phyloP scores from a whole-genome alignment of 2,329 filamentous ascomycete species.

The Daldinia sp. region DNA sequence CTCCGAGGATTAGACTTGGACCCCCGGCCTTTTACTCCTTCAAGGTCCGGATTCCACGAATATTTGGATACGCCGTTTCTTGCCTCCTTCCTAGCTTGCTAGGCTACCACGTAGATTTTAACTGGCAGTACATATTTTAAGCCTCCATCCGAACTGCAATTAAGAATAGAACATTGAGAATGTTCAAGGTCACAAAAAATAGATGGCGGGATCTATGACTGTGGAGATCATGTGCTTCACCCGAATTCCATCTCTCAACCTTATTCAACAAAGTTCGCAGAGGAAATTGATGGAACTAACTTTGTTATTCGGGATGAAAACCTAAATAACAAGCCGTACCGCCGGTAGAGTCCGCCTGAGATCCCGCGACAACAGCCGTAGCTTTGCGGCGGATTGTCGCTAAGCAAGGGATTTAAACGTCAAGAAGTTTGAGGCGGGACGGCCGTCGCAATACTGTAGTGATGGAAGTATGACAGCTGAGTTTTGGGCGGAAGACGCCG shows the following conservation, averaged over 20 bases:
- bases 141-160: not conserved
- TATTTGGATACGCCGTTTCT: not conserved
- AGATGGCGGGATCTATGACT: not conserved
- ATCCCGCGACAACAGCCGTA: not conserved
- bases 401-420: no score
- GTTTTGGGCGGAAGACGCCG: slow-evolving; percentile 28
- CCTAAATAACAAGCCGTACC: slow-evolving; percentile 10
- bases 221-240: not conserved
- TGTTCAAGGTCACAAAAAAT: not conserved
- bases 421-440: not conserved
- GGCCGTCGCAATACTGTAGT: not conserved
- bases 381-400: not conserved
- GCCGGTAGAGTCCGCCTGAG: slow-evolving; percentile 3
- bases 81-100: not conserved
- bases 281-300: not conserved
- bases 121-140: not conserved
- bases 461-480: not conserved
- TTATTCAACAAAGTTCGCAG: not conserved
- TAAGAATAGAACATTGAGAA: not conserved
- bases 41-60: not conserved
- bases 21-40: not conserved
- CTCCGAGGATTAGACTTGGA: slow-evolving; percentile 19
- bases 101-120: not conserved
- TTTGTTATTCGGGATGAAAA: not conserved
- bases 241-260: not conserved